Evolutionary conservation across 2,329 filamentous ascomycete genomes (phyloP).

Genomic region (Ramichloridium luteum): DNA sequence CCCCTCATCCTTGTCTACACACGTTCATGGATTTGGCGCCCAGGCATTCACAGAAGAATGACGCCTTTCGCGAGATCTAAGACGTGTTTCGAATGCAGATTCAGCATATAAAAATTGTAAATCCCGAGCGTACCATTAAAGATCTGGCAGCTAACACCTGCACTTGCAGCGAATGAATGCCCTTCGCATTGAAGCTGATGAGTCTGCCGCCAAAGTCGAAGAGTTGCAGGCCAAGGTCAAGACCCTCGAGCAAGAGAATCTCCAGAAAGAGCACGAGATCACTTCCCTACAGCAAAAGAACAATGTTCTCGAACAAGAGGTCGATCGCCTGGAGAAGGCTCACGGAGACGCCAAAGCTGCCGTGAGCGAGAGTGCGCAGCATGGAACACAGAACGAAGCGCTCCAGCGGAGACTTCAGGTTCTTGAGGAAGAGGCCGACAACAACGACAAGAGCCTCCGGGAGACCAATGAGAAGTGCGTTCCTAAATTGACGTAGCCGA

Average conservation of each 20-base stretch:
- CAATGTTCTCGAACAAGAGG: slow-evolving; percentile 73
- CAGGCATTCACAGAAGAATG: no score
- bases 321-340: slow-evolving; percentile 78
- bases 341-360: slow-evolving; percentile 81
- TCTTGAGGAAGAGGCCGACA: slow-evolving; percentile 94
- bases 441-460: slow-evolving; percentile 88
- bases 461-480: slow-evolving; percentile 98
- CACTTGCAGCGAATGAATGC: slow-evolving; percentile 78
- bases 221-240: slow-evolving; percentile 84
- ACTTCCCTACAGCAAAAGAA: slow-evolving; percentile 95
- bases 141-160: no score
- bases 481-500: slow-evolving; percentile 2
- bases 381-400: slow-evolving; percentile 81
- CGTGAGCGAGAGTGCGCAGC: slow-evolving; percentile 68
- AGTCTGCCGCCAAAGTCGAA: slow-evolving; percentile 67
- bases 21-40: no score
- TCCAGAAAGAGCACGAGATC: slow-evolving; percentile 96
- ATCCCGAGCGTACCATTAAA: no score
- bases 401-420: slow-evolving; percentile 87
- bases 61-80: no score
- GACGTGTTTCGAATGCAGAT: no score
- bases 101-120: no score
- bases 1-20: slow-evolving; percentile 15
- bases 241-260: slow-evolving; percentile 82
- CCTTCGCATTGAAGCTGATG: slow-evolving; percentile 88